Base-by-base conservation (phyloP, 306 rosid genomes). In the Prunus davidiana region DNA sequence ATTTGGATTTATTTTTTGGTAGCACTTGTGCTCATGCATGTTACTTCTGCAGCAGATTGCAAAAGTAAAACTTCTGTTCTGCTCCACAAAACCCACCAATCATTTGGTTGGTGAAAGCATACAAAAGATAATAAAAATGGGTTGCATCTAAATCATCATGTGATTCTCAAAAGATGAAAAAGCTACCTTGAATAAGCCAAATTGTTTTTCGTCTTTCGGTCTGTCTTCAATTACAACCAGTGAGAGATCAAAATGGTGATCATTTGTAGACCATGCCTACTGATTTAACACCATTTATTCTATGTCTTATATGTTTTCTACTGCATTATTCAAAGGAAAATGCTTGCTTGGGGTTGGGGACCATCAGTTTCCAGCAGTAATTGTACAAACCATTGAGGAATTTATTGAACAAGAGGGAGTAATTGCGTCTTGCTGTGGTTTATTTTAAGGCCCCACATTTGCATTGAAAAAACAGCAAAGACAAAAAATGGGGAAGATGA, bases 391-490 rank as follows among this genome's bases (percentile, higher is more conserved):
- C 43, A 3, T 69, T 28, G 62, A 56, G 28, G 43, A 57, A 57
- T 32, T 74, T 68, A 47, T 57, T 38, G 41, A 67, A 11, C 69
- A 3, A 43, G 22, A 3, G 74, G 47, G 27, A 73, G 22, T 25
- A 13, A 5, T 55, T 15, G 34, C 20, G 57, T 62, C 71, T 74
- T 69, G 34, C 49, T 32, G 41, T 2, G 49, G 45, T 46, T 47
- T 24, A 3, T 45, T 64, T 76, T 15, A n/a, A 12, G 74, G 20
- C 64, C 78, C 82, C 86, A 82, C 74, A 32, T 16, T 13, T 3
- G 47, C 32, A 18, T 46, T 55, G 49, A 64, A 43, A n/a, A 50
- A 68, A 56, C 22, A 7, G 43, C 15, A 27, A 38, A 51, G 71
- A 61, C 65, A 52, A 49, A 49, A 20, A 47, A 10, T 24, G 60